Evolutionary conservation across 2,329 filamentous ascomycete genomes (phyloP).

Genomic region (Colletotrichum neosansevieriae): DNA sequence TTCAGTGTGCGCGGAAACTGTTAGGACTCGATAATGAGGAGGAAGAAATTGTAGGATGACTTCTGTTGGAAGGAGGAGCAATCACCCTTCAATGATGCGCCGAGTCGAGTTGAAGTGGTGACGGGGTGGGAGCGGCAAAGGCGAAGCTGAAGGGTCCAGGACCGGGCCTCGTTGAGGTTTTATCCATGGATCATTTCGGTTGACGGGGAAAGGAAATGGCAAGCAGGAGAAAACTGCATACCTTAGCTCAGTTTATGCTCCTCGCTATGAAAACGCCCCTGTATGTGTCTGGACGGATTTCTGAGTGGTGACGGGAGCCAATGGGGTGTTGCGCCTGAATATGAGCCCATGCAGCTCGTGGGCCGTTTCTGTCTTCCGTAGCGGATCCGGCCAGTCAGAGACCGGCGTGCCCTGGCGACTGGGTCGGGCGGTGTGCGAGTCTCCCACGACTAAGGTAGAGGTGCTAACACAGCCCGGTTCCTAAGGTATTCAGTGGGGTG

Average conservation of each 20-base stretch:
- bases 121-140: constrained; percentile 13
- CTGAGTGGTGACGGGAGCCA: constrained; percentile 6
- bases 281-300: constrained; percentile 14
- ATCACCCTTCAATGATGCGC: constrained; percentile 27
- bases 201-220: constrained; percentile 39
- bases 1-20: constrained; percentile 3
- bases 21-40: not conserved
- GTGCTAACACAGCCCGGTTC: no score
- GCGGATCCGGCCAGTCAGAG: constrained; percentile 10
- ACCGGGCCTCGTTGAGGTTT: constrained; percentile 42
- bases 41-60: constrained; percentile 23
- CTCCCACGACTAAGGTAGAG: not conserved
- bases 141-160: constrained; percentile 34
- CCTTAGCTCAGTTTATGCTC: constrained; percentile 23
- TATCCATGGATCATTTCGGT: constrained; percentile 43
- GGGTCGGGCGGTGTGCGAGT: constrained; percentile 36
- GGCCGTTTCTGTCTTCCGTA: constrained; percentile 38
- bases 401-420: constrained; percentile 5
- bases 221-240: constrained; percentile 27
- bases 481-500: not conserved
- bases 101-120: constrained; percentile 21
- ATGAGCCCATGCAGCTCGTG: constrained; percentile 32
- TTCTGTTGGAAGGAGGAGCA: constrained; percentile 6
- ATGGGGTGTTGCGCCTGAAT: constrained; percentile 20
- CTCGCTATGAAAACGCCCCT: constrained; percentile 36